Evolutionary conservation across 2,329 filamentous ascomycete genomes (phyloP).

Genomic region (Claviceps lovelessii): DNA sequence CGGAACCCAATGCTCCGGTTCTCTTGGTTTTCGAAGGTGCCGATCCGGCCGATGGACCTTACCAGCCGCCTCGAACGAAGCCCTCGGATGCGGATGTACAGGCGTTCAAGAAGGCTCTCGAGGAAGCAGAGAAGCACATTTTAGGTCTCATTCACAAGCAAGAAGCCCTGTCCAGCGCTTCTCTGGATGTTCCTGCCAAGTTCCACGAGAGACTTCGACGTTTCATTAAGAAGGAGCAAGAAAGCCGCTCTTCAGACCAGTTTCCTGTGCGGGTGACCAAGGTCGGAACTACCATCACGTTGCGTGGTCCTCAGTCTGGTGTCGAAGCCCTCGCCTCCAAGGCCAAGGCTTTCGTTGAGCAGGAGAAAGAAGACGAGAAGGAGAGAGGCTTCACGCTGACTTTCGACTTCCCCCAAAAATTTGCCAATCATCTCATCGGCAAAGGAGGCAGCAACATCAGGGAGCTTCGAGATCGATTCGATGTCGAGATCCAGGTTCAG

Average conservation of each 20-base stretch:
- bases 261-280: slow-evolving; percentile 47
- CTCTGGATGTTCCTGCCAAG: slow-evolving; percentile 46
- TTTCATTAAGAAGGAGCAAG: slow-evolving; percentile 52
- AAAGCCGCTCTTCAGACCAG: slow-evolving; percentile 38
- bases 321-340: slow-evolving; percentile 61
- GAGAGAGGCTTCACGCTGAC: slow-evolving; percentile 75
- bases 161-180: slow-evolving; percentile 34
- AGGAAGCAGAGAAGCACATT: slow-evolving; percentile 43
- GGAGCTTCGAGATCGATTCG: slow-evolving; percentile 51
- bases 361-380: slow-evolving; percentile 84
- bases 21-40: slow-evolving; percentile 63
- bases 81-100: slow-evolving; percentile 36
- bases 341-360: slow-evolving; percentile 64
- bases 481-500: slow-evolving; percentile 71
- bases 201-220: slow-evolving; percentile 49
- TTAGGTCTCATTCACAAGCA: slow-evolving; percentile 44
- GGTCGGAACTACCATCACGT: slow-evolving; percentile 46
- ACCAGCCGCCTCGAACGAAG: slow-evolving; percentile 39
- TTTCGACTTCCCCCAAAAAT: slow-evolving; percentile 93
- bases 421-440: slow-evolving; percentile 68
- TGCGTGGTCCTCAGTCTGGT: slow-evolving; percentile 61
- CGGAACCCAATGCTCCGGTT: slow-evolving; percentile 45
- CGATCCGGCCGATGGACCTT: slow-evolving; percentile 30
- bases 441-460: slow-evolving; percentile 53
- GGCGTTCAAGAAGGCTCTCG: slow-evolving; percentile 40